A percentile compares a stretch with the other conserved stretches of the same genome.
Conservation (phyloP, 2,329 filamentous ascomycete genomes). For the Macrophomina phaseolina region DNA sequence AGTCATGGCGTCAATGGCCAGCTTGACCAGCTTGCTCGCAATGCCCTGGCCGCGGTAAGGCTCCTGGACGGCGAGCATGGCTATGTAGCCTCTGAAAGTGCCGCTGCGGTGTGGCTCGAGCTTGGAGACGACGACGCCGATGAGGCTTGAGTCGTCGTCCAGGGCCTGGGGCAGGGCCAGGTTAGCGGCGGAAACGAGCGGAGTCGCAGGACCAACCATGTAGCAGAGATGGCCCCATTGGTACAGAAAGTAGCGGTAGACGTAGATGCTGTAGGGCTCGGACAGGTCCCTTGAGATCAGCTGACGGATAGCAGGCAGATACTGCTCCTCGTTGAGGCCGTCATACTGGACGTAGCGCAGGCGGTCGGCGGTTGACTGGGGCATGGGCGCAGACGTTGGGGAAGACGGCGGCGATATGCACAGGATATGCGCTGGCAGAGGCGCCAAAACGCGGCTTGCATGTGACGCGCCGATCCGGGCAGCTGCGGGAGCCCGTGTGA, state of each 20-base stretch:
- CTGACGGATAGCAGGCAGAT: slow-evolving; percentile 85
- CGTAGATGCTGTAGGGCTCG: slow-evolving; percentile 98
- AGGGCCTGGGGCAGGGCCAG: slow-evolving; percentile 37
- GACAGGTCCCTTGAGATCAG: slow-evolving; percentile 96
- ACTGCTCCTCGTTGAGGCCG: slow-evolving; percentile 62
- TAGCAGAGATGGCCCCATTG: slow-evolving; percentile 99
- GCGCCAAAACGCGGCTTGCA: background rate
- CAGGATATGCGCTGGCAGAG: slow-evolving; percentile 6
- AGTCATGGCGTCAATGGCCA: slow-evolving; percentile 90
- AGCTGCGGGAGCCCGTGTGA: background rate
- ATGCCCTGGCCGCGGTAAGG: slow-evolving; percentile 83
- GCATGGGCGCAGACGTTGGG: background rate
- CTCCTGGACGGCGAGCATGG: slow-evolving; percentile 93
- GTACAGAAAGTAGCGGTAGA: slow-evolving; percentile 96
- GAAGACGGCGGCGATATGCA: background rate
- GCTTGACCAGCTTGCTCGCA: slow-evolving; percentile 82
- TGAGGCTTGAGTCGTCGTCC: slow-evolving; percentile 60
- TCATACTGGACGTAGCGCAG: slow-evolving; percentile 66
- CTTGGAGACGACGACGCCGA: slow-evolving; percentile 94
- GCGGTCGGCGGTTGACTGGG: slow-evolving; percentile 41
- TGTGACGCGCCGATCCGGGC: slow-evolving; percentile 1
- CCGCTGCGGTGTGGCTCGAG: slow-evolving; percentile 88
- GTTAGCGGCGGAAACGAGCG: slow-evolving; percentile 3
- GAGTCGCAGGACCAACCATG: slow-evolving; percentile 64
- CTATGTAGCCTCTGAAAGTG: slow-evolving; percentile 91